Evolutionary conservation across 2,329 filamentous ascomycete species (phyloP), one percentile per base, ranked within the genome.

Genomic region (Byssothecium circinans): DNA sequence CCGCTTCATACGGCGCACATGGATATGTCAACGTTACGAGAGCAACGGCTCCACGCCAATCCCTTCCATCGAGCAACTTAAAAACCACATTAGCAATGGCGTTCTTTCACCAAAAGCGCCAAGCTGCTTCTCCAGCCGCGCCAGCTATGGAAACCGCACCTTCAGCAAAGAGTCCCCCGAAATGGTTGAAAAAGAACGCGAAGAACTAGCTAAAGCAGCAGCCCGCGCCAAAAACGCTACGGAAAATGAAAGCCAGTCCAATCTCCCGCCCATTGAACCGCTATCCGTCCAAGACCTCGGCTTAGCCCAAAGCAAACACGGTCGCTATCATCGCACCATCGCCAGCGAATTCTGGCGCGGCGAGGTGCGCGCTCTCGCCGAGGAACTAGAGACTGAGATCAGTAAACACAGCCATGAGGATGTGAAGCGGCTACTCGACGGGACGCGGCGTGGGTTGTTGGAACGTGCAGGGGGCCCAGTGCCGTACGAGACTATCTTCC

Each of bases 1-100:
- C 8, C 19, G 40, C 7, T 49, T 49, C 35, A 41, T 49, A 15
- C 41, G 46, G n/a, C 25, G 46, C 11, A 43, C 19, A 11, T 49
- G 46, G 46, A 35, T 44, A 10, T 49, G 46, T 40, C 29, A 34
- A 18, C 34, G 33, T 1, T 30, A 37, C 2, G 12, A n/a, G 2
- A 8, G 11, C 18, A 4, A 39, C 29, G 18, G 17, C 19, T 3
- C 7, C 17, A 20, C 17, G 19, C 17, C 17, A 15, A 37, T 37
- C 5, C 35, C 35, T 4, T n/a, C 23, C 2, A 8, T 38, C 14
- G 22, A 3, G 6, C n/a, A 15, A 11, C 3, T 11, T 17, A 18
- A 39, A 12, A 4, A 14, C 11, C 19, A 23, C 10, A 7, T 27
- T 20, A 14, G 17, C 8, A 3, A 12, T 11, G 15, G 18, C n/a